Conservation (phyloP, 805 yeast genomes). For the Tetrapisispora namnaoensis region DNA sequence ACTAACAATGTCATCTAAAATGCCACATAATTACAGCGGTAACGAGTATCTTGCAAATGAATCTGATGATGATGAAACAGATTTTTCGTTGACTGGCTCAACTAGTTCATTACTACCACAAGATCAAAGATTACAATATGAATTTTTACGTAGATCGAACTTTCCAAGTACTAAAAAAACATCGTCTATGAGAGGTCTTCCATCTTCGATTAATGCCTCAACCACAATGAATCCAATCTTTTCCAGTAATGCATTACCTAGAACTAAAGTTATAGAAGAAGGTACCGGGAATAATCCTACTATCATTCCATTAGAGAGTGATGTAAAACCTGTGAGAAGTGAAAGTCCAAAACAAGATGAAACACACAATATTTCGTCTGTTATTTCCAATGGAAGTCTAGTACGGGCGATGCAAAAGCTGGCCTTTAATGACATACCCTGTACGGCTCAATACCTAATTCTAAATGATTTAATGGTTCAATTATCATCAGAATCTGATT, state of each 20-base stretch:
- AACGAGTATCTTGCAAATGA: conserved; percentile 24
- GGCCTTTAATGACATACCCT: conserved; percentile 81
- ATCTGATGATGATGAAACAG: conserved; percentile 24
- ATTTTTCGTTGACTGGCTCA: conserved; percentile 13
- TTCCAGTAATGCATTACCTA: conserved; percentile 63
- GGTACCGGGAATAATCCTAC: conserved; percentile 63
- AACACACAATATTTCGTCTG: conserved; percentile 24
- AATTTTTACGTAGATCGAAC: conserved; percentile 5
- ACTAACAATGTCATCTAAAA: conserved; percentile 62
- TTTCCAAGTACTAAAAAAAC: not conserved
- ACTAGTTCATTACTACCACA: conserved; percentile 8
- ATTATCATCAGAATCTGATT: conserved; percentile 49
- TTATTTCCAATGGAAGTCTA: conserved; percentile 27
- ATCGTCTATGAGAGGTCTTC: not conserved
- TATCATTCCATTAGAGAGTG: conserved; percentile 40
- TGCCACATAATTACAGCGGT: conserved; percentile 28
- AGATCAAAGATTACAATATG: conserved; percentile 5
- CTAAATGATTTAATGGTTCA: conserved; percentile 75
- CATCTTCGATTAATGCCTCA: conserved; percentile 2
- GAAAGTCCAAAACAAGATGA: conserved; percentile 8
- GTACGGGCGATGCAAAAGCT: conserved; percentile 30
- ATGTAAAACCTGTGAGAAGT: not conserved
- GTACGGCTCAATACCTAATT: conserved; percentile 81
- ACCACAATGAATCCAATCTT: conserved; percentile 43
- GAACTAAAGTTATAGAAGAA: conserved; percentile 55